Percentiles rank a stretch among this genome's conserved stretches.
These are phyloP conservation scores for Wickerhamiella spandovensis DNA, from an alignment of 805 yeast genomes.

Conservation along the genomic window DNA sequence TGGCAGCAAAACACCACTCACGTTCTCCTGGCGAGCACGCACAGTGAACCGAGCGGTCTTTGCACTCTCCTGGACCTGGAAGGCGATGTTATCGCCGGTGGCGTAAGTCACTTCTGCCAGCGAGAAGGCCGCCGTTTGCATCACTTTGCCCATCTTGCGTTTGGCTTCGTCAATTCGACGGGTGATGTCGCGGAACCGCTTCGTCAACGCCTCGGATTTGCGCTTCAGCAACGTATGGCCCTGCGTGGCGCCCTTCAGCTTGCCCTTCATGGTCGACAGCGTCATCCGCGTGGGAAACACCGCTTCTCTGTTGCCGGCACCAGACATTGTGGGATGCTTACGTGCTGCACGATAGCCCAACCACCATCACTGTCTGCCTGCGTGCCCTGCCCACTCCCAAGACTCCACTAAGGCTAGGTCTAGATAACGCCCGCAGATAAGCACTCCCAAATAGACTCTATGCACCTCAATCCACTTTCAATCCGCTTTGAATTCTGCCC, in stretches of 20 bases:
- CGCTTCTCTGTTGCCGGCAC: conserved; percentile 72
- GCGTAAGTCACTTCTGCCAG: conserved; percentile 96
- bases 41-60: conserved; percentile 79
- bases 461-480: no score
- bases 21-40: conserved; percentile 87
- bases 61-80: conserved; percentile 91
- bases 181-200: conserved; percentile 91
- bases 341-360: neutral
- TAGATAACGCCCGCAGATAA: no score
- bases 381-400: no score
- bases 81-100: conserved; percentile 89
- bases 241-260: conserved; percentile 92
- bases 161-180: conserved; percentile 88
- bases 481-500: no score
- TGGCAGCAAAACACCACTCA: conserved; percentile 88
- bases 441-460: neutral
- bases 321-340: conserved; percentile 35
- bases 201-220: conserved; percentile 93
- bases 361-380: no score
- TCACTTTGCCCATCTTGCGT: conserved; percentile 93
- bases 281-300: conserved; percentile 98
- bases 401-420: no score
- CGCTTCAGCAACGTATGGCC: conserved; percentile 89
- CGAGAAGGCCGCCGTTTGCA: conserved; percentile 97
- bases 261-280: conserved; percentile 83